A percentile compares a stretch with the other conserved stretches of the same genome.
Conservation (phyloP, 495 filamentous ascomycete genomes). For the Aspergillus mulundensis region DNA sequence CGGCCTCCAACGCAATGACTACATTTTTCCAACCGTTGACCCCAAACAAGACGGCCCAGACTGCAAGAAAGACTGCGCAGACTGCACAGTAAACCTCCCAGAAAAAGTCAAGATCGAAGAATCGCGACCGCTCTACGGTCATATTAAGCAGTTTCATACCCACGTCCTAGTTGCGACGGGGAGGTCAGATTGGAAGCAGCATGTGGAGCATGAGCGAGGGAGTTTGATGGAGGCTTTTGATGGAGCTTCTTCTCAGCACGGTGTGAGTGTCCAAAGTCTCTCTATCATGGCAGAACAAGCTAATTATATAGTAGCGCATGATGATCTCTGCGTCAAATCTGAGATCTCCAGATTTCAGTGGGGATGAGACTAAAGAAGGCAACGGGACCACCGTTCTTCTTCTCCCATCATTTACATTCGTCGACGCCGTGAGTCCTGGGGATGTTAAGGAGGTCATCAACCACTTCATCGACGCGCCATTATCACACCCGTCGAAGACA, state of each 20-base stretch:
- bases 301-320: slow-evolving; percentile 50
- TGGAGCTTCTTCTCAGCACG: slow-evolving; percentile 57
- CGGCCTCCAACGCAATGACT: slow-evolving; percentile 23
- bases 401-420: slow-evolving; percentile 77
- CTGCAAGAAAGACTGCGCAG: slow-evolving; percentile 80
- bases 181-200: slow-evolving; percentile 84
- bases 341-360: slow-evolving; percentile 48
- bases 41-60: slow-evolving; percentile 73
- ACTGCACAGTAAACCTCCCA: slow-evolving; percentile 72
- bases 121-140: slow-evolving; percentile 70
- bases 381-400: slow-evolving; percentile 73
- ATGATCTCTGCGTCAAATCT: slow-evolving; percentile 95
- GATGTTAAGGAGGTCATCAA: slow-evolving; percentile 66
- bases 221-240: slow-evolving; percentile 89
- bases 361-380: slow-evolving; percentile 33
- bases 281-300: slow-evolving; percentile 5
- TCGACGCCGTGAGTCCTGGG: slow-evolving; percentile 72
- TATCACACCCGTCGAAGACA: slow-evolving; percentile 46
- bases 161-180: slow-evolving; percentile 91
- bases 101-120: slow-evolving; percentile 70
- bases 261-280: slow-evolving; percentile 49
- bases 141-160: slow-evolving; percentile 77
- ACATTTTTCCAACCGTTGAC: slow-evolving; percentile 53
- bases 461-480: slow-evolving; percentile 61
- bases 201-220: slow-evolving; percentile 80